A percentile compares a stretch with the other conserved stretches of the same genome.
Evolutionary conservation across 1,284 basidiomycete species (phyloP).

Genomic region (Vanrija sp.): DNA sequence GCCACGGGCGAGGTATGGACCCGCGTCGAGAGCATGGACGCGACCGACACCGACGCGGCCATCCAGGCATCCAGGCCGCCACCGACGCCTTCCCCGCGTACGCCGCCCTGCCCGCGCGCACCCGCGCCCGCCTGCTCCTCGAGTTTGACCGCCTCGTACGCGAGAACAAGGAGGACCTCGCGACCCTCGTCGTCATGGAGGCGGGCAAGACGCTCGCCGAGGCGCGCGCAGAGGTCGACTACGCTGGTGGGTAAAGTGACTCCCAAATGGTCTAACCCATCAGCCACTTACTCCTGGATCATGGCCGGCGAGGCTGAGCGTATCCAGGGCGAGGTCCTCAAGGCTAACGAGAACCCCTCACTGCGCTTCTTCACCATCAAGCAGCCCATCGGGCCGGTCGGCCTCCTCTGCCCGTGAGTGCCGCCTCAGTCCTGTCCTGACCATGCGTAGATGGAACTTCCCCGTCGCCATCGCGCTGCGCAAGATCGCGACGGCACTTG

Average conservation of each 20-base stretch:
- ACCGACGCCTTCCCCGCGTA: conserved; percentile 15
- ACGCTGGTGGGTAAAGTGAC: conserved; percentile 38
- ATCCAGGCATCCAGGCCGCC: conserved; percentile 16
- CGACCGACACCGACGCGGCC: conserved; percentile 16
- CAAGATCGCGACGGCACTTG: conserved; percentile 80
- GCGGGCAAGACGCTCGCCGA: conserved; percentile 81
- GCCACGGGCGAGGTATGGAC: conserved; percentile 17
- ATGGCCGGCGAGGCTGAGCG: conserved; percentile 69
- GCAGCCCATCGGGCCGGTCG: conserved; percentile 66
- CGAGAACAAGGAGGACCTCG: conserved; percentile 23
- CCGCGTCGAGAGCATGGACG: conserved; percentile 11
- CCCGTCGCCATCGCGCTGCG: conserved; percentile 72
- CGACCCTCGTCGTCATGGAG: conserved; percentile 51
- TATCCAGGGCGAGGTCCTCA: conserved; percentile 58
- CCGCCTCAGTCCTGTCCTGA: background rate
- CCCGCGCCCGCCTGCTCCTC: conserved; percentile 20
- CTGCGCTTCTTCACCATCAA: conserved; percentile 21
- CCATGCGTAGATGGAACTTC: conserved; percentile 59
- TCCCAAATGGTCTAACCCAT: too few relatives aligned
- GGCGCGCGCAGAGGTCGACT: conserved; percentile 69
- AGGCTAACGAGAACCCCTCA: conserved; percentile 16
- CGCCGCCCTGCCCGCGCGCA: conserved; percentile 7
- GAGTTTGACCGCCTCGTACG: conserved; percentile 17
- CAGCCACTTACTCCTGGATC: conserved; percentile 22
- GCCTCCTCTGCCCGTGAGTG: conserved; percentile 33